Conservation (phyloP, 345 rosid species). For the Diplotaxis tenuifolia region DNA sequence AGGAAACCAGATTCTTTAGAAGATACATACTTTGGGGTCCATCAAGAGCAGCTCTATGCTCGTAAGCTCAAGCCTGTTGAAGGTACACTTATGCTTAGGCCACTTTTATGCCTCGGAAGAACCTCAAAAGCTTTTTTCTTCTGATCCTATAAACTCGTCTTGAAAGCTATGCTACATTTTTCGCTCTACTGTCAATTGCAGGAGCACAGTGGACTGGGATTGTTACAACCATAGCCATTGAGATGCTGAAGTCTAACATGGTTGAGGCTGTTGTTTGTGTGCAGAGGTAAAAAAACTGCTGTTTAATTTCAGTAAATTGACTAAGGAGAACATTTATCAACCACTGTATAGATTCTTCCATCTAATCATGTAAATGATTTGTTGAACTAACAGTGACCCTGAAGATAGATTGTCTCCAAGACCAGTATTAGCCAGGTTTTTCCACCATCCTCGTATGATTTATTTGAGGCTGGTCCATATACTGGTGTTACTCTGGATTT, state of each 20-base stretch:
- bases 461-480: slow-evolving; percentile 2
- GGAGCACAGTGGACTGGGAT: slow-evolving; percentile 99
- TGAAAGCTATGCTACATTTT: background rate
- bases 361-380: background rate
- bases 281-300: slow-evolving; percentile 59
- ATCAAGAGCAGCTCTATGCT: slow-evolving; percentile 76
- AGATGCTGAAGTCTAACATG: slow-evolving; percentile 83
- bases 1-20: slow-evolving; percentile 66
- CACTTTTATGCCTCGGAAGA: slow-evolving; percentile 2
- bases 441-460: slow-evolving; percentile 9
- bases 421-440: slow-evolving; percentile 91
- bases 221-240: slow-evolving; percentile 90
- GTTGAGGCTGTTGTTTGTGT: slow-evolving; percentile 97
- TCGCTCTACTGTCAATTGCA: slow-evolving; percentile 23
- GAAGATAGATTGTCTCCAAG: slow-evolving; percentile 84
- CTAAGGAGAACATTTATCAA: slow-evolving; percentile 6
- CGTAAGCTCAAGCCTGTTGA: slow-evolving; percentile 81
- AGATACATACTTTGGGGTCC: slow-evolving; percentile 83
- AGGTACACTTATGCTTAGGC: slow-evolving; percentile 45
- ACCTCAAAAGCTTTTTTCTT: background rate
- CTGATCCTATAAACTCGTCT: background rate
- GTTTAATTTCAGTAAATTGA: background rate
- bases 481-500: background rate
- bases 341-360: background rate
- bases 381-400: slow-evolving; percentile 62